Evolutionary conservation across 2,329 filamentous ascomycete genomes (phyloP).

Genomic region (Coleophoma crateriformis): DNA sequence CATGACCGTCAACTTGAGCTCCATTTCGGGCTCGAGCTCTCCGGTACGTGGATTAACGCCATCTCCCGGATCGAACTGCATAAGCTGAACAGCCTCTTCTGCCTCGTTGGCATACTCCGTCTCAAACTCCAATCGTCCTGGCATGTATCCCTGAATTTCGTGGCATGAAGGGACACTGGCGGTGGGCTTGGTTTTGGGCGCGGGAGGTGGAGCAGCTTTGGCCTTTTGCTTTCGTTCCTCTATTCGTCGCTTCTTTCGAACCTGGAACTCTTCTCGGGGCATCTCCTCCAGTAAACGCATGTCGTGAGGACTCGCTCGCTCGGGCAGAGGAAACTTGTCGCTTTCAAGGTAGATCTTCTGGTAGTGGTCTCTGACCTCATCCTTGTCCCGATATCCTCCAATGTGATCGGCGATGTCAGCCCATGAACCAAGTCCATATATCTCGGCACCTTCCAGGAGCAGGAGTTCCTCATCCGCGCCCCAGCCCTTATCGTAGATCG

Average conservation of each 20-base stretch:
- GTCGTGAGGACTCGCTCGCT: conserved; percentile 78
- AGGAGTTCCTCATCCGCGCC: conserved; percentile 96
- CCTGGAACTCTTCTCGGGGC: conserved; percentile 87
- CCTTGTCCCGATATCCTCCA: conserved; percentile 87
- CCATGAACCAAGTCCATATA: conserved; percentile 95
- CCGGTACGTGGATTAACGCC: conserved; percentile 80
- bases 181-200: conserved; percentile 92
- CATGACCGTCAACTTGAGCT: conserved; percentile 96
- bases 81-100: conserved; percentile 94
- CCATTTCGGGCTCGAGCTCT: conserved; percentile 90
- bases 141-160: conserved; percentile 98
- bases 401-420: conserved; percentile 98
- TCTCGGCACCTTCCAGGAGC: conserved; percentile 88
- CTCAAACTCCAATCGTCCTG: conserved; percentile 93
- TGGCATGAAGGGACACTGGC: conserved; percentile 94
- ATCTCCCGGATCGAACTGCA: conserved; percentile 96
- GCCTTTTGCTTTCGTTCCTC: conserved; percentile 85
- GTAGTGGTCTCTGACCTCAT: conserved; percentile 95
- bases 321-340: conserved; percentile 76
- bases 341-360: conserved; percentile 82
- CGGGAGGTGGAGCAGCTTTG: conserved; percentile 75
- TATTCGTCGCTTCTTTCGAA: conserved; percentile 86
- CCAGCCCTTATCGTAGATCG: conserved; percentile 93
- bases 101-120: conserved; percentile 97
- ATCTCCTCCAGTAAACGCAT: conserved; percentile 73